Percentiles rank a stretch among this genome's conserved stretches.
phyloP scores from a whole-genome alignment of 805 yeast genomes.

The Ogataea kodamae region DNA sequence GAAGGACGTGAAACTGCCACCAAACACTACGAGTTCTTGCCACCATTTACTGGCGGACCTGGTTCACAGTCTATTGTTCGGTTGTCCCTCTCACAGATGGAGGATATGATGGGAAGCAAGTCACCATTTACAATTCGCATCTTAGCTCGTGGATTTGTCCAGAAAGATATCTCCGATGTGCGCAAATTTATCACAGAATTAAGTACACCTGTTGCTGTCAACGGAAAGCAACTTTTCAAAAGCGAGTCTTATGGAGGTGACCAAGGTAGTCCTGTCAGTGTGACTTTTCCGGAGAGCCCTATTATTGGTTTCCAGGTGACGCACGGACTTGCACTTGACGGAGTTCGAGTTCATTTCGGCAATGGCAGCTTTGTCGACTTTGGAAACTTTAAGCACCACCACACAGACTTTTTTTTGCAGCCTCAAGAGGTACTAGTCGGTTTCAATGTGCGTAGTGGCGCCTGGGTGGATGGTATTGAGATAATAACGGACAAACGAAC shows the following conservation, averaged over 20 bases:
- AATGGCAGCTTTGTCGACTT: constrained; percentile 30
- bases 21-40: constrained; percentile 58
- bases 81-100: constrained; percentile 3
- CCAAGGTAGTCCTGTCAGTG: constrained; percentile 17
- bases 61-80: constrained; percentile 35
- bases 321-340: constrained; percentile 80
- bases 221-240: constrained; percentile 14
- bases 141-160: constrained; percentile 59
- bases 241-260: constrained; percentile 25
- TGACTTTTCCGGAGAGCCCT: constrained; percentile 17
- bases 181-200: constrained; percentile 29
- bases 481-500: constrained; percentile 59
- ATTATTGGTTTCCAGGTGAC: constrained; percentile 58
- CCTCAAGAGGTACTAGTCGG: constrained; percentile 59
- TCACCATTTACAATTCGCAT: constrained; percentile 49
- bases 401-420: constrained; percentile 52
- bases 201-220: constrained; percentile 15
- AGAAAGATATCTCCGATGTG: constrained; percentile 50
- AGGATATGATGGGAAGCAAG: constrained; percentile 1
- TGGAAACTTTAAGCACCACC: constrained; percentile 53
- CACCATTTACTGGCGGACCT: constrained; percentile 50
- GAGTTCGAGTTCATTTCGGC: constrained; percentile 55
- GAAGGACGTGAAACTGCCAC: constrained; percentile 61
- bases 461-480: constrained; percentile 87
- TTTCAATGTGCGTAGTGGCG: constrained; percentile 67